These are phyloP conservation scores for Solanum corneliomulleri DNA, from an alignment of 257 asterid species.

Conservation along the genomic window DNA sequence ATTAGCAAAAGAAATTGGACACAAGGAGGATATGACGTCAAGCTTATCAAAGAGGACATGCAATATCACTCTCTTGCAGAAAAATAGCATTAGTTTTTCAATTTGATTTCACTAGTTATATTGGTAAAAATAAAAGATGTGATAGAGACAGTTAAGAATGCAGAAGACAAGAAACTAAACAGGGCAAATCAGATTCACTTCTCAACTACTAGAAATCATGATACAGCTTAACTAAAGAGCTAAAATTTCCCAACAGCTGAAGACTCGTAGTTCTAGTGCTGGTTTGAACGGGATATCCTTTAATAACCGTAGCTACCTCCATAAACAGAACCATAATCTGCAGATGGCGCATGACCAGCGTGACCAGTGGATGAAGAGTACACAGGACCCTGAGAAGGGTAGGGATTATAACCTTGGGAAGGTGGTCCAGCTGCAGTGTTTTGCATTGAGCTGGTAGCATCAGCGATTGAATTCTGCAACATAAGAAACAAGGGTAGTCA, in stretches of 20 bases:
- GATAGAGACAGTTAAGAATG: background rate
- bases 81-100: background rate
- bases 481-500: background rate
- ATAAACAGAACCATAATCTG: constrained; percentile 50
- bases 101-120: background rate
- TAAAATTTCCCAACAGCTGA: background rate
- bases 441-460: constrained; percentile 37
- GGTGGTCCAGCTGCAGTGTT: constrained; percentile 32
- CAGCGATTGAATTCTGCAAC: constrained; percentile 65
- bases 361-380: constrained; percentile 40
- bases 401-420: constrained; percentile 50
- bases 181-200: background rate
- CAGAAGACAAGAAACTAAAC: background rate
- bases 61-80: background rate
- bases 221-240: background rate
- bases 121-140: background rate
- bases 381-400: constrained; percentile 36
- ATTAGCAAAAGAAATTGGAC: background rate
- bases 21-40: background rate
- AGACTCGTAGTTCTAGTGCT: background rate
- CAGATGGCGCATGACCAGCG: constrained; percentile 29
- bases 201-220: background rate
- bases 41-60: background rate
- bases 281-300: background rate
- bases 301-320: constrained; percentile 51